Evolutionary conservation across 2,329 filamentous ascomycete species (phyloP).

Genomic region (Bertia moriformis): DNA sequence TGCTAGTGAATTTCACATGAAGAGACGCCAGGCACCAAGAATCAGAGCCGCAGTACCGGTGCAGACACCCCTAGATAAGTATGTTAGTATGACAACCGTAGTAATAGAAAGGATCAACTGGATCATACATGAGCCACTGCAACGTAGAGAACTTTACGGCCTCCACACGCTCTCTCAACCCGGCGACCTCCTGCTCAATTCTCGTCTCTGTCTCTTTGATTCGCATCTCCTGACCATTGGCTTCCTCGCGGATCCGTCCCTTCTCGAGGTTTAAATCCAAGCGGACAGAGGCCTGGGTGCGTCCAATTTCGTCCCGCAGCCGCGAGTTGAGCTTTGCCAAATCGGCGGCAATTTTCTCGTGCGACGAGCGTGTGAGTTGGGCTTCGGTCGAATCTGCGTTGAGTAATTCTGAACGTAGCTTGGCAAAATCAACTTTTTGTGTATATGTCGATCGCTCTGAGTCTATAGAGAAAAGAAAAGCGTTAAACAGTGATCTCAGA

Average conservation of each 20-base stretch:
- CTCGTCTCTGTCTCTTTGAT: conserved; percentile 97
- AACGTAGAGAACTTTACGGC: conserved; percentile 95
- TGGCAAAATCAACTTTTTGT: conserved; percentile 95
- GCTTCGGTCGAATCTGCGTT: conserved; percentile 84
- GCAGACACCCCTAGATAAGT: conserved; percentile 37
- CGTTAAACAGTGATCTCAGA: too few relatives aligned
- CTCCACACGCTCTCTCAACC: conserved; percentile 79
- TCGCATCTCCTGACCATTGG: conserved; percentile 89
- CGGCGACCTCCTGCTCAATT: conserved; percentile 93
- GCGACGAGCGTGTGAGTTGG: conserved; percentile 71
- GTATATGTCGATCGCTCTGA: conserved; percentile 66
- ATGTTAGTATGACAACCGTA: background rate
- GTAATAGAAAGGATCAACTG: background rate
- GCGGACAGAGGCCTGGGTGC: conserved; percentile 83
- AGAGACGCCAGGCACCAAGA: conserved; percentile 55
- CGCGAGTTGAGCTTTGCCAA: conserved; percentile 83
- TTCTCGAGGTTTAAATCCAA: conserved; percentile 93
- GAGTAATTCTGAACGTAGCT: conserved; percentile 84
- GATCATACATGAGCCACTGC: conserved; percentile 71
- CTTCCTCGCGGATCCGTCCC: conserved; percentile 88
- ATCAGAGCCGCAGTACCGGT: conserved; percentile 53
- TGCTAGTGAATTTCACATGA: conserved; percentile 36
- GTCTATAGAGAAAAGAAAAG: conserved; percentile 30
- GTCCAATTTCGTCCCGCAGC: conserved; percentile 80
- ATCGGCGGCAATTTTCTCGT: conserved; percentile 87